Percentiles rank a stretch among this genome's conserved stretches.
These are phyloP conservation scores for Eleusine indica DNA, from an alignment of 176 grass and related monocot species.

Conservation along the genomic window DNA sequence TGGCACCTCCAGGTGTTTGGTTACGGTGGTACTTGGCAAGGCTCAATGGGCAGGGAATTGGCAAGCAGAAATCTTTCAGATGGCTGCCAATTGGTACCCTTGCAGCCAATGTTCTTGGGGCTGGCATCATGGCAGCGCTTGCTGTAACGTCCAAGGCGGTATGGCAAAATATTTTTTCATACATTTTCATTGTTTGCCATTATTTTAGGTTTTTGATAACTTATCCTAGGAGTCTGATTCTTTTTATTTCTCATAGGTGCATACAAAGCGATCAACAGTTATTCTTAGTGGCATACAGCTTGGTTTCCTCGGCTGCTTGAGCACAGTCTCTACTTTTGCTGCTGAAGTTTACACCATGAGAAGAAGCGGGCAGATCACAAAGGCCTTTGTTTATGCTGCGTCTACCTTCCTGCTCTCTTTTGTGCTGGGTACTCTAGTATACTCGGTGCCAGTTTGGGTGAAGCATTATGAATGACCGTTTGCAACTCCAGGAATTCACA, in stretches of 20 bases:
- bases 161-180: constrained; percentile 23
- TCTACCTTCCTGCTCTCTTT: constrained; percentile 74
- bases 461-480: constrained; percentile 38
- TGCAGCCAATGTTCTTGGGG: constrained; percentile 81
- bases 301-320: constrained; percentile 88
- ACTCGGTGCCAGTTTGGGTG: constrained; percentile 79
- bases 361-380: constrained; percentile 69
- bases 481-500: not conserved
- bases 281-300: constrained; percentile 77
- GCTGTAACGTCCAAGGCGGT: constrained; percentile 71
- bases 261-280: constrained; percentile 52
- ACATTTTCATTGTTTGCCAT: not conserved
- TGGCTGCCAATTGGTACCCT: constrained; percentile 93
- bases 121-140: constrained; percentile 78
- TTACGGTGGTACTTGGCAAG: constrained; percentile 84
- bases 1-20: constrained; percentile 89
- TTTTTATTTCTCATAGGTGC: constrained; percentile 53
- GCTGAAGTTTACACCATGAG: constrained; percentile 91
- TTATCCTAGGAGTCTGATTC: not conserved
- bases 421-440: constrained; percentile 76
- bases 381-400: constrained; percentile 68
- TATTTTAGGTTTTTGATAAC: constrained; percentile 2
- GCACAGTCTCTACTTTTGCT: constrained; percentile 94
- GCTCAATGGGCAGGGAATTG: constrained; percentile 77
- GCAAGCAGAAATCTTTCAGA: constrained; percentile 58